Percentiles rank a stretch among this genome's conserved stretches.
Evolutionary conservation across 345 rosid genomes (phyloP).

Genomic region (Acer yangbiense): DNA sequence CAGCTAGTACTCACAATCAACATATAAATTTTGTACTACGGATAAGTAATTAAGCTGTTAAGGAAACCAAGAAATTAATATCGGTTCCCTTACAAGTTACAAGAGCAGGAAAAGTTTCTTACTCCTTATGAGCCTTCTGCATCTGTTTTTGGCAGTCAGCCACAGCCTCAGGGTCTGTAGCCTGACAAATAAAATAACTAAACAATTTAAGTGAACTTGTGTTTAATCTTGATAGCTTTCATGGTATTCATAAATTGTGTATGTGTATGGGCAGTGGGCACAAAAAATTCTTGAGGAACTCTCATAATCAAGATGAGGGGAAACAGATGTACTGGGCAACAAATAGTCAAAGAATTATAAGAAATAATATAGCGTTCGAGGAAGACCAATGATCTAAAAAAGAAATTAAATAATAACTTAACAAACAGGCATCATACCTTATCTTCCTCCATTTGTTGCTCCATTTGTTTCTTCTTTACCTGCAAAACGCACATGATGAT

Average conservation of each 20-base stretch:
- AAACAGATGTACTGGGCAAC: neutral
- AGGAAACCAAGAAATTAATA: neutral
- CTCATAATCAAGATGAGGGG: neutral
- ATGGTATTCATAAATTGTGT: neutral
- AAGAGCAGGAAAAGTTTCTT: constrained; percentile 17
- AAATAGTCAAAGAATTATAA: no score
- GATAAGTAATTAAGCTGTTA: neutral
- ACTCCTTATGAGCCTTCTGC: neutral
- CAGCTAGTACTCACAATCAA: neutral
- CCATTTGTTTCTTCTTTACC: constrained; percentile 56
- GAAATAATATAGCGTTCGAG: no score
- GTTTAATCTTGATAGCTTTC: neutral
- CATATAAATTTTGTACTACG: neutral
- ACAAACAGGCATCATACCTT: constrained; percentile 40
- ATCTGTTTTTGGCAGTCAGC: neutral
- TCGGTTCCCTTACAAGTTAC: neutral
- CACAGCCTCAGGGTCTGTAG: neutral
- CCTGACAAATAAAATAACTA: neutral
- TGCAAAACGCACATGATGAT: constrained; percentile 42
- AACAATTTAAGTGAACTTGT: neutral
- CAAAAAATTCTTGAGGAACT: neutral
- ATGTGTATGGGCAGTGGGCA: no score
- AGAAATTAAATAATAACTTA: constrained; percentile 5
- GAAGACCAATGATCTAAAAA: no score
- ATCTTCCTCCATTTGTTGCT: no score